phyloP scores from a whole-genome alignment of 345 rosid species.

The Gossypium sturtianum region DNA sequence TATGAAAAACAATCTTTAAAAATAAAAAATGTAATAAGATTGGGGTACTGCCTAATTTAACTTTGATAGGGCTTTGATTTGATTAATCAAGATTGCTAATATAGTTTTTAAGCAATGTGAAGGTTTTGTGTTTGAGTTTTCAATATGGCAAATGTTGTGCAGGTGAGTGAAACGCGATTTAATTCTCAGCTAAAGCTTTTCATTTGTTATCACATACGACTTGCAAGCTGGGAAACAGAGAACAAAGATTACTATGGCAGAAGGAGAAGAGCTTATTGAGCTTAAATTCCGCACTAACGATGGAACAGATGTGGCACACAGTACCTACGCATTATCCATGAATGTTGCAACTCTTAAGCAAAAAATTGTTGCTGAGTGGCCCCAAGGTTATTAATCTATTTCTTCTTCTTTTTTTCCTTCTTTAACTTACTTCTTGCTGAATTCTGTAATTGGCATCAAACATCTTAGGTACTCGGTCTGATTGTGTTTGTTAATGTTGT shows the following conservation, averaged over 20 bases:
- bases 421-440: background rate
- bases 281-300: slow-evolving; percentile 35
- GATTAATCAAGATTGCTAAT: background rate
- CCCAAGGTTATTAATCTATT: slow-evolving; percentile 27
- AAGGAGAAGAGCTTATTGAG: slow-evolving; percentile 25
- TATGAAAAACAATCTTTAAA: background rate
- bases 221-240: slow-evolving; percentile 18
- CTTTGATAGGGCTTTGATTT: background rate
- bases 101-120: background rate
- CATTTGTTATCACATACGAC: slow-evolving; percentile 12
- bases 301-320: slow-evolving; percentile 33
- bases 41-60: background rate
- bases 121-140: background rate
- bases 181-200: slow-evolving; percentile 12
- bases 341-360: slow-evolving; percentile 35
- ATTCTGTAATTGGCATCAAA: background rate
- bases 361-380: slow-evolving; percentile 39
- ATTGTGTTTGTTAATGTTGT: slow-evolving; percentile 1
- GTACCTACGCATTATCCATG: slow-evolving; percentile 25
- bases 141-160: slow-evolving; percentile 5
- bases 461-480: background rate
- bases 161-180: slow-evolving; percentile 20
- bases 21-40: background rate
- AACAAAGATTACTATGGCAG: slow-evolving; percentile 19
- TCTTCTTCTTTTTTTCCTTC: background rate